phyloP scores from a whole-genome alignment of 495 filamentous ascomycete species.

The Talaromyces liani region DNA sequence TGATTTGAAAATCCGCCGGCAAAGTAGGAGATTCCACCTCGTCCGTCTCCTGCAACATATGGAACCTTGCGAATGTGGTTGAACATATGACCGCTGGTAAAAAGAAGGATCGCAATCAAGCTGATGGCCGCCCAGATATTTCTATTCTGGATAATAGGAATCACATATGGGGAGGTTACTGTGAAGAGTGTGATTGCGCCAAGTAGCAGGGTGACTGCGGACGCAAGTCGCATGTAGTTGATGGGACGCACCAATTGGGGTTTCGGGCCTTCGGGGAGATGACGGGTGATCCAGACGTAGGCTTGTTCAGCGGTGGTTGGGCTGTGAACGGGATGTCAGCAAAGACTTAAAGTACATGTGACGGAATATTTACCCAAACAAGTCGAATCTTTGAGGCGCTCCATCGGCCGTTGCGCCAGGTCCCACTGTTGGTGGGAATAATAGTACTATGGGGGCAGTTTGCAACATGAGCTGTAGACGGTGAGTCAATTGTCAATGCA shows the following conservation, averaged over 20 bases:
- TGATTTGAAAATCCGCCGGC: slow-evolving; percentile 92
- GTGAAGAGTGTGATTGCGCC: slow-evolving; percentile 60
- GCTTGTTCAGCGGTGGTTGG: slow-evolving; percentile 68
- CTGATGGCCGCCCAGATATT: slow-evolving; percentile 91
- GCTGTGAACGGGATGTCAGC: slow-evolving; percentile 32
- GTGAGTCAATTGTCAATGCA: neutral
- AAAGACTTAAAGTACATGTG: neutral
- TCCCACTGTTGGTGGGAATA: slow-evolving; percentile 86
- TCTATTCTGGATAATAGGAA: slow-evolving; percentile 83
- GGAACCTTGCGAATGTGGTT: slow-evolving; percentile 96
- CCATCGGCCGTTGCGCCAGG: slow-evolving; percentile 64
- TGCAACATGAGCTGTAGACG: slow-evolving; percentile 71
- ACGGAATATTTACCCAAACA: slow-evolving; percentile 61
- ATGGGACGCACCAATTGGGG: slow-evolving; percentile 73
- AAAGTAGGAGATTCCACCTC: slow-evolving; percentile 84
- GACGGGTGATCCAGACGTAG: slow-evolving; percentile 68
- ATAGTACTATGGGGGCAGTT: slow-evolving; percentile 82
- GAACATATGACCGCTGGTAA: slow-evolving; percentile 98
- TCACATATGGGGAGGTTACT: slow-evolving; percentile 71
- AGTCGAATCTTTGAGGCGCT: slow-evolving; percentile 78
- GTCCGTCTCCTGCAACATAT: slow-evolving; percentile 84
- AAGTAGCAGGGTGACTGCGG: slow-evolving; percentile 56
- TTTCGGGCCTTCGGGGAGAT: slow-evolving; percentile 68
- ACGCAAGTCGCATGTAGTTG: slow-evolving; percentile 73
- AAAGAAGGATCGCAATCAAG: slow-evolving; percentile 83